A percentile compares a stretch with the other conserved stretches of the same genome.
phyloP scores from a whole-genome alignment of 805 yeast genomes.

The Ascoidea tarda region DNA sequence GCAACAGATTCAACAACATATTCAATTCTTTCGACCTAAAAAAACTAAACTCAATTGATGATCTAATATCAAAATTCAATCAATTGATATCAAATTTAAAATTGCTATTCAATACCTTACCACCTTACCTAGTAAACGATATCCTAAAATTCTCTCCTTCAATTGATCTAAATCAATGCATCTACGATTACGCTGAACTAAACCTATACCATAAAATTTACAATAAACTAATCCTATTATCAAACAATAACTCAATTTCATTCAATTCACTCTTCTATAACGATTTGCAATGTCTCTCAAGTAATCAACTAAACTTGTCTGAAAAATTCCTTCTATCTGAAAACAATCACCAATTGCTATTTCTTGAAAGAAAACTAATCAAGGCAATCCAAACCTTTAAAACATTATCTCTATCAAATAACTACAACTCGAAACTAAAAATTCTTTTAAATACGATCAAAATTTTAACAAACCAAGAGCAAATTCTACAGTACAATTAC shows the following conservation, averaged over 20 bases:
- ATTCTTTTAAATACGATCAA: slow-evolving; percentile 38
- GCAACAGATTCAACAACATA: slow-evolving; percentile 23
- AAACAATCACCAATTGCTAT: slow-evolving; percentile 20
- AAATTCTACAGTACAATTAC: slow-evolving; percentile 7
- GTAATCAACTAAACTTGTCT: slow-evolving; percentile 30
- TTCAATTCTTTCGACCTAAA: slow-evolving; percentile 25
- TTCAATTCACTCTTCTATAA: slow-evolving; percentile 12
- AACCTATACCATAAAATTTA: slow-evolving; percentile 57
- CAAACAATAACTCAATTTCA: neutral
- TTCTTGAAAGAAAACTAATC: slow-evolving; percentile 22
- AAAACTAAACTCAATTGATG: slow-evolving; percentile 16
- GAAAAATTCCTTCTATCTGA: slow-evolving; percentile 15
- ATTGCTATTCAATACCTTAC: slow-evolving; percentile 15
- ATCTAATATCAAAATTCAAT: slow-evolving; percentile 13
- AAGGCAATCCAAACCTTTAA: slow-evolving; percentile 39
- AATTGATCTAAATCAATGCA: slow-evolving; percentile 33
- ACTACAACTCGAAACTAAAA: slow-evolving; percentile 31
- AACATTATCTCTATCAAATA: slow-evolving; percentile 28
- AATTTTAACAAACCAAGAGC: slow-evolving; percentile 24
- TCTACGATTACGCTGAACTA: slow-evolving; percentile 61
- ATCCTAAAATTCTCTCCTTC: slow-evolving; percentile 19
- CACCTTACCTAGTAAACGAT: slow-evolving; percentile 13
- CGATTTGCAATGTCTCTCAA: slow-evolving; percentile 19
- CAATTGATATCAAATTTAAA: slow-evolving; percentile 16
- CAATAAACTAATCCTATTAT: slow-evolving; percentile 25